A percentile compares a stretch with the other conserved stretches of the same genome.
phyloP scores from a whole-genome alignment of 495 filamentous ascomycete species.

The Astrocystis sublimbata region DNA sequence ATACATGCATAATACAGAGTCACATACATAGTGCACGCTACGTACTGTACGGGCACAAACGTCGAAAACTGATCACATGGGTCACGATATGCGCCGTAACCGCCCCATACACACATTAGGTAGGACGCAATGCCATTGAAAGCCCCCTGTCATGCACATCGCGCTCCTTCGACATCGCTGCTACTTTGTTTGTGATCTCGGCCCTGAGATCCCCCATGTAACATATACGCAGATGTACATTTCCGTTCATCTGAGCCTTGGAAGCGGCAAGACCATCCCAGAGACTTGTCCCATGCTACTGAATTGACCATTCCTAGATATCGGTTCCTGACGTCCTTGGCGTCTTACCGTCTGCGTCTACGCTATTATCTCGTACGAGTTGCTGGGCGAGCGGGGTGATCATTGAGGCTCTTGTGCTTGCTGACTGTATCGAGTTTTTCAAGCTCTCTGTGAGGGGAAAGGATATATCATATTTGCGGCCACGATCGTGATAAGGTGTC shows the following conservation, averaged over 20 bases:
- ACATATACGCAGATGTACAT: background rate
- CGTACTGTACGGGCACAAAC: background rate
- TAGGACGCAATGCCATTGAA: background rate
- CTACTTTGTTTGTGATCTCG: background rate
- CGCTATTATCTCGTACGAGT: too few species aligned
- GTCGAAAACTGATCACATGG: background rate
- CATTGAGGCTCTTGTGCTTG: background rate
- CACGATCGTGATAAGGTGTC: too few species aligned
- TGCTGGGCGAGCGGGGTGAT: background rate
- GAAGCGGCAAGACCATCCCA: background rate
- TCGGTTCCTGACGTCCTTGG: background rate
- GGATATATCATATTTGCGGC: too few species aligned
- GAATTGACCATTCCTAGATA: background rate
- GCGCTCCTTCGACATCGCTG: background rate
- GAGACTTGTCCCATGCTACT: background rate
- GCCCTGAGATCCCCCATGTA: background rate
- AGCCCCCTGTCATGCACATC: background rate
- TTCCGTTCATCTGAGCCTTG: background rate
- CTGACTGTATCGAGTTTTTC: too few species aligned
- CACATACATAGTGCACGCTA: conserved; percentile 2
- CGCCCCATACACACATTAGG: background rate
- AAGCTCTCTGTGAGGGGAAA: too few species aligned
- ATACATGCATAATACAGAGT: too few species aligned
- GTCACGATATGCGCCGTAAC: background rate
- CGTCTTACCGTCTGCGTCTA: background rate